phyloP scores from a whole-genome alignment of 129 eudicot genomes.

The Mikania micrantha region DNA sequence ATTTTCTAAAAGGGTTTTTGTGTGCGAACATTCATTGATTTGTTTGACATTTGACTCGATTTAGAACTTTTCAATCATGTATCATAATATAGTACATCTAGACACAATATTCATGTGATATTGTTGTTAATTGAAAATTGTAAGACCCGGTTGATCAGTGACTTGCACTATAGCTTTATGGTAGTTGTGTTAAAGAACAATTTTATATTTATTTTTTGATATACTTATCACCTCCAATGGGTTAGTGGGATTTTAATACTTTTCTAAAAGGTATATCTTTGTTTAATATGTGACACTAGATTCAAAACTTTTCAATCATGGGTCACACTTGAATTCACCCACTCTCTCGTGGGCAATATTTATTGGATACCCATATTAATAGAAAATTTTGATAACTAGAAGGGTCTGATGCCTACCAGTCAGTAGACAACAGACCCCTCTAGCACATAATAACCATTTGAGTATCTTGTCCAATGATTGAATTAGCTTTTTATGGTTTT shows the following conservation, averaged over 20 bases:
- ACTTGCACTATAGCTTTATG: neutral
- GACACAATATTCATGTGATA: no score
- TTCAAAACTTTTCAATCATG: neutral
- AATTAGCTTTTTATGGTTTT: neutral
- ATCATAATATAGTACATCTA: neutral
- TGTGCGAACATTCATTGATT: conserved; percentile 17
- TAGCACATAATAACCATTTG: neutral
- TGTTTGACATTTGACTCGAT: neutral
- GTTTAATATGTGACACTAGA: neutral
- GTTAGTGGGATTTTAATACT: conserved; percentile 5
- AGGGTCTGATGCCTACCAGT: no score
- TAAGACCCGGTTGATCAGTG: no score
- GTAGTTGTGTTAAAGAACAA: neutral
- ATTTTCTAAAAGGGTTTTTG: conserved; percentile 16
- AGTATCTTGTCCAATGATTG: neutral
- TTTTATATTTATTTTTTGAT: neutral
- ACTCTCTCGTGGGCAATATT: neutral
- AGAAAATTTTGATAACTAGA: neutral
- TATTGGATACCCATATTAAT: neutral
- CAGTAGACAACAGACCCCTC: no score
- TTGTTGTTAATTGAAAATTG: no score
- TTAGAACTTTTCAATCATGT: neutral
- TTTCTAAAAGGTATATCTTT: conserved; percentile 4
- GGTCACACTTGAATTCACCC: neutral
- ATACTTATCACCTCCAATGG: neutral